phyloP scores from a whole-genome alignment of 2,329 filamentous ascomycete genomes.

The Raffaelea ambrosiae region DNA sequence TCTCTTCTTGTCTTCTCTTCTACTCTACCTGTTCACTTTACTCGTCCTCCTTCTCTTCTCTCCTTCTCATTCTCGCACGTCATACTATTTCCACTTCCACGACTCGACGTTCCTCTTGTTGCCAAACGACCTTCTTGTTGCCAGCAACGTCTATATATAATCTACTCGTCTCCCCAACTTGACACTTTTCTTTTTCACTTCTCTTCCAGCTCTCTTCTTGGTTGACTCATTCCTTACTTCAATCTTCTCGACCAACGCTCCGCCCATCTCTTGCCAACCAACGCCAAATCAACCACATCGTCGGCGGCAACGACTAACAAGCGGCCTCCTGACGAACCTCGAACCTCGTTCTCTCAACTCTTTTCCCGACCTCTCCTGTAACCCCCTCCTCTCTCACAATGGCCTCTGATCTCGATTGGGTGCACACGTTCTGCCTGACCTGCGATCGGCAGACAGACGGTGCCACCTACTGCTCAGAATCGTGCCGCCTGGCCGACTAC shows the following conservation, averaged over 20 bases:
- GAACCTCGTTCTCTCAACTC: too few relatives aligned
- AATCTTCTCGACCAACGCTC: neutral
- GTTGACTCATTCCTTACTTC: neutral
- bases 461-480: constrained; percentile 84
- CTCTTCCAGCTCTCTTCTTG: neutral
- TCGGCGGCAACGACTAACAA: neutral
- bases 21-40: neutral
- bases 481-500: constrained; percentile 80
- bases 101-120: constrained; percentile 1
- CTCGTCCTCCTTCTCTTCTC: neutral
- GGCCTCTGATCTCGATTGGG: constrained; percentile 59
- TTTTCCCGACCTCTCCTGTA: too few relatives aligned
- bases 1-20: neutral
- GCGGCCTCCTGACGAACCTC: neutral
- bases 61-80: neutral
- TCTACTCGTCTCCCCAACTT: neutral
- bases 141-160: neutral
- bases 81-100: neutral
- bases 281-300: neutral
- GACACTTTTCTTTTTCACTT: neutral
- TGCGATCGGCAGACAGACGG: constrained; percentile 84
- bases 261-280: neutral
- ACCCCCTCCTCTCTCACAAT: constrained; percentile 15
- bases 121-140: neutral
- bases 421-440: constrained; percentile 80